Evolutionary conservation across 768 basidiomycete species (phyloP), one percentile per base, ranked within the genome.

Genomic region (Boletus vermiculosoides): DNA sequence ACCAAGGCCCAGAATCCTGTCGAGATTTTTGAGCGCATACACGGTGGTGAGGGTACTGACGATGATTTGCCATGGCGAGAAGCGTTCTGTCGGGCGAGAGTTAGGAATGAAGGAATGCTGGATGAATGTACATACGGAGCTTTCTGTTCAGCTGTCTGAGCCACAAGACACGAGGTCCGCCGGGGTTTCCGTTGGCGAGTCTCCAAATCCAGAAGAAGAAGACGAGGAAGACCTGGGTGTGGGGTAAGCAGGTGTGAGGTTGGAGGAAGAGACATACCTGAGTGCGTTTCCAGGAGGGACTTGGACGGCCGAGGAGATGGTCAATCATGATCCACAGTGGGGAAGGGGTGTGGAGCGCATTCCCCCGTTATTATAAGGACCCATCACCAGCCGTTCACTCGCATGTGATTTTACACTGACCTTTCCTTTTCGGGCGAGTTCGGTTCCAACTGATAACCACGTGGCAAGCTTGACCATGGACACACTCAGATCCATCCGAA

Each of bases 51-150:
- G 74, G 0, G 94, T 92, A 63, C 84, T 89, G 54, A 93, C 80
- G 49, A 98, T 82, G 64, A 98, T 80, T 68, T 99, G 95, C 88
- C 94, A 99, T n/a, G 97, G 97, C 0, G 94, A 89, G 76, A 93
- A 96, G 22, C 85, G 84, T 67, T 80, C 87, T 93, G 30, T 49
- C 18, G 3, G 6, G 28, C 23, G 45, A 22, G 31, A n/a, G 31
- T 55, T 42, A 58, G 62, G 23, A 18, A 8, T 12, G 45, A 47
- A 51, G 9, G 4, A 25, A 47, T 4, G 20, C 5, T 2, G 22
- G 2, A 33, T 52, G 13, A 16, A 49, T 49, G 16, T 13, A 71
- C 86, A 55, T 68, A 92, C 89, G 75, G 12, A 92, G 76, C 11
- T 68, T 65, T 63, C 78, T 80, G 66, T 91, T 92, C 20, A 80